Evolutionary conservation across 192 early-diverging fungal genomes (phyloP).

Genomic region (Podila epigama): DNA sequence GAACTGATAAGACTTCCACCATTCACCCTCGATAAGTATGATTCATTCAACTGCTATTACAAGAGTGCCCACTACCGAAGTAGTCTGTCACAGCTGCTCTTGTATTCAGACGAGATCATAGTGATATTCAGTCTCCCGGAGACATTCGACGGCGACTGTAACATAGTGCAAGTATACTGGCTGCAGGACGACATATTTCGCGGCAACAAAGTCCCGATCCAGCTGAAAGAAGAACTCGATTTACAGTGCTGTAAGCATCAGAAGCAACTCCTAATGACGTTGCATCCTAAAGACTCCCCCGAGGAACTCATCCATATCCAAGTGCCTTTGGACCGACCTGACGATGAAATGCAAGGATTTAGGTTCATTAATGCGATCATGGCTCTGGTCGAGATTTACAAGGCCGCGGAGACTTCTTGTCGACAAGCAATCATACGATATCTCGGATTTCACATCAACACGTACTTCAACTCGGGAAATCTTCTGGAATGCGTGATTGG

Average conservation of each 20-base stretch:
- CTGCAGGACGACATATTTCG: background rate
- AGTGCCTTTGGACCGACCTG: slow-evolving; percentile 6
- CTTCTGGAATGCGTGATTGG: slow-evolving; percentile 5
- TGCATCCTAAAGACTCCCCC: background rate
- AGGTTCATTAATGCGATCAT: slow-evolving; percentile 9
- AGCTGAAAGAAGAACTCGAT: background rate
- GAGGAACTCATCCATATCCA: background rate
- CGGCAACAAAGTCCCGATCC: background rate
- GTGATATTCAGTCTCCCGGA: slow-evolving; percentile 3
- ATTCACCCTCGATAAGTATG: background rate
- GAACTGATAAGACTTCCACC: slow-evolving; percentile 4
- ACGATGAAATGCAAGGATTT: background rate
- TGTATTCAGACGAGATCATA: slow-evolving; percentile 8
- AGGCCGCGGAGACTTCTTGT: background rate
- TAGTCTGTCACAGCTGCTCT: background rate
- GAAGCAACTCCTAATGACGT: background rate
- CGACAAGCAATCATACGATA: slow-evolving; percentile 1
- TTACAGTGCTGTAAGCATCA: slow-evolving; percentile 5
- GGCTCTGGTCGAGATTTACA: slow-evolving; percentile 5
- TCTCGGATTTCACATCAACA: slow-evolving; percentile 7
- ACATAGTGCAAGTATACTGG: slow-evolving; percentile 6
- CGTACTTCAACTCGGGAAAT: background rate
- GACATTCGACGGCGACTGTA: slow-evolving; percentile 12
- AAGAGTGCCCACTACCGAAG: background rate
- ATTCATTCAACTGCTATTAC: slow-evolving; percentile 1